A percentile compares a stretch with the other conserved stretches of the same genome.
phyloP scores from a whole-genome alignment of 2,329 filamentous ascomycete genomes.

The Lizonia empirigonia region DNA sequence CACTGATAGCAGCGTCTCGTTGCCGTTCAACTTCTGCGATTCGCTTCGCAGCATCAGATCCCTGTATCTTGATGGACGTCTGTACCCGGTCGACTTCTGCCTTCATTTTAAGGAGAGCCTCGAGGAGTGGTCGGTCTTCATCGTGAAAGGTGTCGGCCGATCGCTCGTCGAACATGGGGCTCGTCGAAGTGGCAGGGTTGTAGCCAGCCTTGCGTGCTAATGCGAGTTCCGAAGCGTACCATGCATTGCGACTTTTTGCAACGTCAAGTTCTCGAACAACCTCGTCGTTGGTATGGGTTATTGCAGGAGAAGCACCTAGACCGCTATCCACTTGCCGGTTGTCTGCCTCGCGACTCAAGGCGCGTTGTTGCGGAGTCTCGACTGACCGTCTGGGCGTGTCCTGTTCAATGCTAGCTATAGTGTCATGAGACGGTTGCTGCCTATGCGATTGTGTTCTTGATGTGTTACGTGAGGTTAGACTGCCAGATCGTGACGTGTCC shows the following conservation, averaged over 20 bases:
- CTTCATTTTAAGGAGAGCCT: slow-evolving; percentile 90
- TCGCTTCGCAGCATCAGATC: slow-evolving; percentile 80
- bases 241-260: slow-evolving; percentile 85
- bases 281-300: slow-evolving; percentile 69
- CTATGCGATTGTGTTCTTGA: slow-evolving; percentile 52
- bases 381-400: slow-evolving; percentile 39
- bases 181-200: slow-evolving; percentile 70
- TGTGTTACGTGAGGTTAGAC: slow-evolving; percentile 42
- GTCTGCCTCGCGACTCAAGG: slow-evolving; percentile 39
- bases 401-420: slow-evolving; percentile 55
- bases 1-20: slow-evolving; percentile 89
- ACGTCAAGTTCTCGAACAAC: slow-evolving; percentile 86
- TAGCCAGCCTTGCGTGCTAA: slow-evolving; percentile 91
- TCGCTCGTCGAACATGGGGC: slow-evolving; percentile 76
- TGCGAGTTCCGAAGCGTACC: slow-evolving; percentile 95
- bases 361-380: slow-evolving; percentile 40
- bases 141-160: slow-evolving; percentile 82
- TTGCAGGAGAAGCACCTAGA: slow-evolving; percentile 64
- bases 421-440: slow-evolving; percentile 68
- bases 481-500: slow-evolving; percentile 43
- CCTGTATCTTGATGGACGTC: slow-evolving; percentile 85
- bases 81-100: slow-evolving; percentile 89
- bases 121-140: slow-evolving; percentile 88
- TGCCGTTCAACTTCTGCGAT: slow-evolving; percentile 96
- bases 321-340: slow-evolving; percentile 62